Evolutionary conservation across 139 green algal species (phyloP).

Genomic region (Coccomyxa sp.): DNA sequence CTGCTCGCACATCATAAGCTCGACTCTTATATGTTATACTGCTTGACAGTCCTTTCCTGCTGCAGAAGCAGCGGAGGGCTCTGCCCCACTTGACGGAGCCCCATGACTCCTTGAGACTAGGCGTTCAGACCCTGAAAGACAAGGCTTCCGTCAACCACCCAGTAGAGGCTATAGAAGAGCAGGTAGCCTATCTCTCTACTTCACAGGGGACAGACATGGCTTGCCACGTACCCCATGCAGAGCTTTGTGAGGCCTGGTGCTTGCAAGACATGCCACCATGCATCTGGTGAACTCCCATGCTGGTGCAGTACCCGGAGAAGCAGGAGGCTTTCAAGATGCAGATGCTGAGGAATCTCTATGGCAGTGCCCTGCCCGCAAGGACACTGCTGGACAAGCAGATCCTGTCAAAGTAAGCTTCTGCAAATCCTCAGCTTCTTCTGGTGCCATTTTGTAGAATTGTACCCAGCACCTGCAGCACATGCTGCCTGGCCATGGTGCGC

Average conservation of each 20-base stretch:
- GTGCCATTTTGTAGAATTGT: neutral
- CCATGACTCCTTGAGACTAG: constrained; percentile 65
- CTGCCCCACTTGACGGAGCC: constrained; percentile 54
- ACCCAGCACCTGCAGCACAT: too few relatives aligned
- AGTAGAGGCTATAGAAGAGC: constrained; percentile 66
- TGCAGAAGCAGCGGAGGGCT: constrained; percentile 7
- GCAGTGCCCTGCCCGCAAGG: constrained; percentile 58
- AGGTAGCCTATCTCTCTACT: too few relatives aligned
- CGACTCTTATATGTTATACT: too few relatives aligned
- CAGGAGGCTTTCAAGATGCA: constrained; percentile 27
- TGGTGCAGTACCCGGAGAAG: constrained; percentile 6
- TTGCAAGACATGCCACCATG: neutral
- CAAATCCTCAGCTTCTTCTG: neutral
- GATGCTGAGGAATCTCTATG: constrained; percentile 75
- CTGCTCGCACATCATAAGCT: too few relatives aligned
- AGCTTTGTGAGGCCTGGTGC: neutral
- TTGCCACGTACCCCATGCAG: too few relatives aligned
- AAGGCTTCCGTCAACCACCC: constrained; percentile 48
- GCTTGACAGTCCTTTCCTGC: neutral
- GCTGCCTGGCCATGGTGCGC: neutral
- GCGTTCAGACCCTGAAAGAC: constrained; percentile 69
- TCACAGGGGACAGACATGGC: too few relatives aligned
- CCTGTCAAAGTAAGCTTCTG: constrained; percentile 38
- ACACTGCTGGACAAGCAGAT: constrained; percentile 80
- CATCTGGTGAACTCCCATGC: neutral